Evolutionary conservation across 208 protist species (phyloP).

Genomic region (Leishmania arabica): DNA sequence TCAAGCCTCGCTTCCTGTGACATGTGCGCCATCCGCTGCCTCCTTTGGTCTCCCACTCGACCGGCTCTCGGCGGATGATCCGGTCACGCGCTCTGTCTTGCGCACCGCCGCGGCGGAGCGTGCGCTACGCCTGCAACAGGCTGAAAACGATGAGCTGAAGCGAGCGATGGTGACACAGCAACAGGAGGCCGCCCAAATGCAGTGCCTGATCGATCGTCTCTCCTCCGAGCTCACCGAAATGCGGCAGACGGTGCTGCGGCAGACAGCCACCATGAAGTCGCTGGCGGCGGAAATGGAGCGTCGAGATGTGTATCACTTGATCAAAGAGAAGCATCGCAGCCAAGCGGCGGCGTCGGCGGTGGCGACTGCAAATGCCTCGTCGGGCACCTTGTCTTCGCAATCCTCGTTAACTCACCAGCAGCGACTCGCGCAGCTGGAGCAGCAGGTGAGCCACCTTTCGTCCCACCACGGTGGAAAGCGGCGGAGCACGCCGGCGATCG

Average conservation of each 20-base stretch:
- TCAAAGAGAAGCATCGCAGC: slow-evolving; percentile 37
- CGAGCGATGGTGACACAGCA: slow-evolving; percentile 28
- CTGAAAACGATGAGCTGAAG: slow-evolving; percentile 62
- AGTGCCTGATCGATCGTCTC: slow-evolving; percentile 47
- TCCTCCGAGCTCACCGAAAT: slow-evolving; percentile 60
- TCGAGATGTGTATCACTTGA: slow-evolving; percentile 56
- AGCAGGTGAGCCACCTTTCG: not conserved
- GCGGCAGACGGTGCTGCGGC: slow-evolving; percentile 48
- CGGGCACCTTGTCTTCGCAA: not conserved
- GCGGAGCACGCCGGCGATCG: slow-evolving; percentile 1
- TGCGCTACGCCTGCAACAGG: slow-evolving; percentile 43
- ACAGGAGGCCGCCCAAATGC: slow-evolving; percentile 35
- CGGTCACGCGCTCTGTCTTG: slow-evolving; percentile 20
- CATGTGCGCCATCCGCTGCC: not conserved
- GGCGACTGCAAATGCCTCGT: not conserved
- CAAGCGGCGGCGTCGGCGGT: not conserved
- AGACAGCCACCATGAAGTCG: slow-evolving; percentile 55
- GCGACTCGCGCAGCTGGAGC: slow-evolving; percentile 4
- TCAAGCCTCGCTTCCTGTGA: not conserved
- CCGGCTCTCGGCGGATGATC: slow-evolving; percentile 11
- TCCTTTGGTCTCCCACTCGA: slow-evolving; percentile 23
- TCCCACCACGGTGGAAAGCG: not conserved
- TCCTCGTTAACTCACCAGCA: not conserved
- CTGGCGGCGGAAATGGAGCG: slow-evolving; percentile 52
- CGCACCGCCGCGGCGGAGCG: slow-evolving; percentile 48